A percentile compares a stretch with the other conserved stretches of the same genome.
These are phyloP conservation scores for Pythium folliculosum DNA, from an alignment of 352 stramenopile genomes.

Conservation along the genomic window DNA sequence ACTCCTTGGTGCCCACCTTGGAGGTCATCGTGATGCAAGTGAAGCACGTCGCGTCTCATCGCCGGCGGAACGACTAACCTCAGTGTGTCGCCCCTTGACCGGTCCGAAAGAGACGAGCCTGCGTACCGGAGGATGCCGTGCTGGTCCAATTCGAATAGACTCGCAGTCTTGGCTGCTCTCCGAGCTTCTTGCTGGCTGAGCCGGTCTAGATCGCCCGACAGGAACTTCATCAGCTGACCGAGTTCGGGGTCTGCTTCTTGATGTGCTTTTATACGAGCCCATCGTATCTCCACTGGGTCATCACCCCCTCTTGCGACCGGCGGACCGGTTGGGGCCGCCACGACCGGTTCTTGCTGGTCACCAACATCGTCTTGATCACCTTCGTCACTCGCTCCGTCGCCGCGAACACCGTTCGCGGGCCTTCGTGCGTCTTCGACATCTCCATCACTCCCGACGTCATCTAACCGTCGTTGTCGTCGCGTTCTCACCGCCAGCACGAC, in stretches of 20 bases:
- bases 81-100: slow-evolving; percentile 9
- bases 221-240: neutral
- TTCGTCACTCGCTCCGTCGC: too few relatives aligned
- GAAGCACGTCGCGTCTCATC: slow-evolving; percentile 8
- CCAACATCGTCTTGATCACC: too few relatives aligned
- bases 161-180: slow-evolving; percentile 4
- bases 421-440: too few relatives aligned
- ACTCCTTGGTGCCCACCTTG: slow-evolving; percentile 17
- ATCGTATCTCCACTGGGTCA: neutral
- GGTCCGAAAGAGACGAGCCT: neutral
- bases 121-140: slow-evolving; percentile 3
- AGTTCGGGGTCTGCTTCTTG: slow-evolving; percentile 5
- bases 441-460: too few relatives aligned
- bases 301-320: neutral
- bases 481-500: too few relatives aligned
- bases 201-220: too few relatives aligned
- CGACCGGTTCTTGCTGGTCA: too few relatives aligned
- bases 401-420: too few relatives aligned
- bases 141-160: slow-evolving; percentile 5
- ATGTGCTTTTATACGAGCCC: neutral
- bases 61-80: slow-evolving; percentile 11
- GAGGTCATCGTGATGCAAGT: slow-evolving; percentile 10
- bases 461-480: too few relatives aligned
- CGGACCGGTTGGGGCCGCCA: too few relatives aligned
- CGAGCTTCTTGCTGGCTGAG: neutral